Evolutionary conservation across 768 basidiomycete species (phyloP).

Genomic region (Termitomyces sp.): DNA sequence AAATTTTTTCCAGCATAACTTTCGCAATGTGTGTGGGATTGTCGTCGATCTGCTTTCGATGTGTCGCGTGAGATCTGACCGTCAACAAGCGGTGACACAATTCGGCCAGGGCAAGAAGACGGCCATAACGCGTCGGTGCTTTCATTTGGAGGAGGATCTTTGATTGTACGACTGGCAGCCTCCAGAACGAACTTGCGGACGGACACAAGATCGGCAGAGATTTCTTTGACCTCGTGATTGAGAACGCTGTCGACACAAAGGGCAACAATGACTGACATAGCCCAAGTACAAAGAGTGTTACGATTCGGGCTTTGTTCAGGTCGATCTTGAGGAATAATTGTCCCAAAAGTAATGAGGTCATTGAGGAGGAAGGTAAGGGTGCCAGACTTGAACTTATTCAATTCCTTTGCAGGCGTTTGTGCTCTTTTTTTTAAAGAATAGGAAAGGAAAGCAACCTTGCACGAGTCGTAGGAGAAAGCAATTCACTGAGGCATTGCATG

Average conservation of each 20-base stretch:
- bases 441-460: slow-evolving; percentile 85
- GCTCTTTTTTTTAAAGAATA: slow-evolving; percentile 65
- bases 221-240: slow-evolving; percentile 66
- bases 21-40: slow-evolving; percentile 91
- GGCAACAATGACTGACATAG: slow-evolving; percentile 85
- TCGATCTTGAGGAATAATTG: slow-evolving; percentile 61
- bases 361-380: slow-evolving; percentile 79
- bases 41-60: slow-evolving; percentile 61
- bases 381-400: slow-evolving; percentile 52
- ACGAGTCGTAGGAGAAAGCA: slow-evolving; percentile 87
- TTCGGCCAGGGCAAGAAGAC: slow-evolving; percentile 81
- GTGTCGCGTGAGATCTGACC: slow-evolving; percentile 59
- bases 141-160: slow-evolving; percentile 62
- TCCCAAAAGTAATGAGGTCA: slow-evolving; percentile 76
- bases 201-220: slow-evolving; percentile 70
- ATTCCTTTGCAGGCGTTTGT: slow-evolving; percentile 61
- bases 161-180: slow-evolving; percentile 79
- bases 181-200: slow-evolving; percentile 93
- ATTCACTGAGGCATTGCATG: slow-evolving; percentile 89
- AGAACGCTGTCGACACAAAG: slow-evolving; percentile 85
- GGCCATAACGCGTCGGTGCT: slow-evolving; percentile 79
- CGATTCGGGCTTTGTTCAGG: slow-evolving; percentile 52
- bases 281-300: slow-evolving; percentile 73
- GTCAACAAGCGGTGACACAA: slow-evolving; percentile 85
- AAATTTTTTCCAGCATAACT: slow-evolving; percentile 98